Conservation (phyloP, 495 filamentous ascomycete species). For the Chaetomium fimeti region DNA sequence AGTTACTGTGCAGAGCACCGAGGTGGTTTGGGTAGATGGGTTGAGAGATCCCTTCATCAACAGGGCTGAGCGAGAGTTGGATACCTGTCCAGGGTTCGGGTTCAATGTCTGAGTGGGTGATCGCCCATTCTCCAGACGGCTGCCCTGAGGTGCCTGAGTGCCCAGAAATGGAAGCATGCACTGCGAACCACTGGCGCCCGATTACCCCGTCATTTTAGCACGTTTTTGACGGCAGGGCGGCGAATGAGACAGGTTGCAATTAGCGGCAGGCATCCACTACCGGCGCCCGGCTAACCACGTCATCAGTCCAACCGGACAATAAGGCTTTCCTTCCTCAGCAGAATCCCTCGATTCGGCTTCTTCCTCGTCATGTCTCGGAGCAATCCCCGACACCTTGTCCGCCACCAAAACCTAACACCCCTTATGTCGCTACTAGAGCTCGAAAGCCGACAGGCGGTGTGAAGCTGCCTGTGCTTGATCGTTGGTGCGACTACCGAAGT, state of each 20-base stretch:
- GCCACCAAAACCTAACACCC: neutral
- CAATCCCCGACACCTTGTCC: neutral
- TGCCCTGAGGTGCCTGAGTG: neutral
- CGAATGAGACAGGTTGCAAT: neutral
- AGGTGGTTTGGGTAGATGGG: too few relatives aligned
- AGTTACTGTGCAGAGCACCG: too few relatives aligned
- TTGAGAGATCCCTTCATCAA: too few relatives aligned
- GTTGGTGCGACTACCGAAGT: too few relatives aligned
- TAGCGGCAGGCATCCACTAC: conserved; percentile 19
- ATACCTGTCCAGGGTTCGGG: too few relatives aligned
- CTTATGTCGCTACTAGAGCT: conserved; percentile 1
- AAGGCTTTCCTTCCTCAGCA: conserved; percentile 8
- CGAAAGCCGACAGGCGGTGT: conserved; percentile 7
- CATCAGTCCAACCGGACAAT: conserved; percentile 4
- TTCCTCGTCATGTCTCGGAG: conserved; percentile 10
- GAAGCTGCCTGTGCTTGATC: conserved; percentile 5
- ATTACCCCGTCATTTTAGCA: conserved; percentile 4
- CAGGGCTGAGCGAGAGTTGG: too few relatives aligned
- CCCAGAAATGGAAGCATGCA: neutral
- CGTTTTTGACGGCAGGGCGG: conserved; percentile 8
- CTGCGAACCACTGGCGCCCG: conserved; percentile 4
- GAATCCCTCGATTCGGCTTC: neutral
- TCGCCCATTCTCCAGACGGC: too few relatives aligned
- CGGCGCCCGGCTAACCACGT: conserved; percentile 13
- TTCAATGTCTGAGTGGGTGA: too few relatives aligned